Percentiles rank a stretch among this genome's conserved stretches.
Conservation (phyloP, 192 early-diverging fungal species). For the Ambispora gerdemannii region DNA sequence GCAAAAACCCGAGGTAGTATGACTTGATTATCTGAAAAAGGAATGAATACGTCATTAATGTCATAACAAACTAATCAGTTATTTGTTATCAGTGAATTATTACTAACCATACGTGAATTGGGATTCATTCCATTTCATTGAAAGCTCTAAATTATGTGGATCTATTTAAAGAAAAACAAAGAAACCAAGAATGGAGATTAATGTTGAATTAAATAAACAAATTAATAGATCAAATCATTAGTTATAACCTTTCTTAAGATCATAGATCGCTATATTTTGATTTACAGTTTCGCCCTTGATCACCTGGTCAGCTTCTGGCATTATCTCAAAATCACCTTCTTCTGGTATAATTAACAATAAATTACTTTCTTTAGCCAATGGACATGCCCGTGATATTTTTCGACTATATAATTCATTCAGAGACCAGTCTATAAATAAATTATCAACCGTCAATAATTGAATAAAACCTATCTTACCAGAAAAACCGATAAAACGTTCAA, state of each 20-base stretch:
- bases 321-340: slow-evolving; percentile 34
- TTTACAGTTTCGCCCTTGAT: not conserved
- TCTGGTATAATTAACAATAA: slow-evolving; percentile 40
- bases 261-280: slow-evolving; percentile 43
- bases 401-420: slow-evolving; percentile 48
- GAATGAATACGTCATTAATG: not conserved
- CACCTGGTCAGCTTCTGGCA: slow-evolving; percentile 27
- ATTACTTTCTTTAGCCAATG: slow-evolving; percentile 47
- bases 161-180: not conserved
- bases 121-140: slow-evolving; percentile 50
- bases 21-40: slow-evolving; percentile 28
- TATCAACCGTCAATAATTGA: not conserved
- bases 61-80: too few relatives aligned
- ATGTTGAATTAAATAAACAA: not conserved
- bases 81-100: too few relatives aligned
- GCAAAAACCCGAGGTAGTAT: slow-evolving; percentile 47
- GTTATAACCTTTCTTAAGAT: slow-evolving; percentile 37
- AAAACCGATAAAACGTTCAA: not conserved
- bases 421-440: slow-evolving; percentile 43
- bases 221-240: not conserved
- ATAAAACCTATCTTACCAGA: not conserved
- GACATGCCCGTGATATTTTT: slow-evolving; percentile 44
- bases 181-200: not conserved
- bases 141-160: slow-evolving; percentile 35
- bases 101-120: slow-evolving; percentile 47